Percentiles rank a stretch among this genome's conserved stretches.
Conservation (phyloP, 208 protist species). For the Sergeia podlipaevii region DNA sequence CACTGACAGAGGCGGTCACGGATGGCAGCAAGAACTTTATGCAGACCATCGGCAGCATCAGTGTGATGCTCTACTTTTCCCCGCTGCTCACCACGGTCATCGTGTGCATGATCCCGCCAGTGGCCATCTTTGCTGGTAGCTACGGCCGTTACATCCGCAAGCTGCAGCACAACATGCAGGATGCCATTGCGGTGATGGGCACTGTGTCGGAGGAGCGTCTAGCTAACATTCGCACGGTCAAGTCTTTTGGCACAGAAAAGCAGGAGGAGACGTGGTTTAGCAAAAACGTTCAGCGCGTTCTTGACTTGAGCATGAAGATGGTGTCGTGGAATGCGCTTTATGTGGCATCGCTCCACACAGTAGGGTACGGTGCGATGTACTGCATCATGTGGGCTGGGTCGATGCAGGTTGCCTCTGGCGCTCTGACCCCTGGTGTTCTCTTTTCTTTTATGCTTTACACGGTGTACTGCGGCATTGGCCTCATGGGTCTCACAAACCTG, state of each 20-base stretch:
- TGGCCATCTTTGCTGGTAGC: conserved; percentile 76
- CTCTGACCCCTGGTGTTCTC: conserved; percentile 74
- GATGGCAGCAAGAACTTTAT: conserved; percentile 79
- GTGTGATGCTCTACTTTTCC: conserved; percentile 88
- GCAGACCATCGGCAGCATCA: conserved; percentile 74
- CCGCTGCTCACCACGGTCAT: conserved; percentile 78
- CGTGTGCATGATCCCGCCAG: conserved; percentile 74
- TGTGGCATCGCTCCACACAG: conserved; percentile 65
- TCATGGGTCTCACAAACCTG: conserved; percentile 83
- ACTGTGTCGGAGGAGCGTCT: conserved; percentile 83
- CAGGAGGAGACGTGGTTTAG: conserved; percentile 72
- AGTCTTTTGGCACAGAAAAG: conserved; percentile 62
- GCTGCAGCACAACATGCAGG: conserved; percentile 77
- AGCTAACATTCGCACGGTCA: conserved; percentile 75
- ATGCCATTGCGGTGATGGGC: conserved; percentile 72
- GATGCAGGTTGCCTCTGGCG: conserved; percentile 68
- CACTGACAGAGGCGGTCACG: conserved; percentile 76
- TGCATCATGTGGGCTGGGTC: conserved; percentile 86
- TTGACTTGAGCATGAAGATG: conserved; percentile 69
- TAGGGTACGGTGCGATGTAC: conserved; percentile 84
- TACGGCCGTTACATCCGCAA: conserved; percentile 81
- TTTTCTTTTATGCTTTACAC: conserved; percentile 91
- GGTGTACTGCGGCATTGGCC: conserved; percentile 83
- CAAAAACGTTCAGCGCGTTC: conserved; percentile 64
- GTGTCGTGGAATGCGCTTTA: conserved; percentile 75